Evolutionary conservation across 768 basidiomycete genomes (phyloP).

Genomic region (Boletus bicolor): DNA sequence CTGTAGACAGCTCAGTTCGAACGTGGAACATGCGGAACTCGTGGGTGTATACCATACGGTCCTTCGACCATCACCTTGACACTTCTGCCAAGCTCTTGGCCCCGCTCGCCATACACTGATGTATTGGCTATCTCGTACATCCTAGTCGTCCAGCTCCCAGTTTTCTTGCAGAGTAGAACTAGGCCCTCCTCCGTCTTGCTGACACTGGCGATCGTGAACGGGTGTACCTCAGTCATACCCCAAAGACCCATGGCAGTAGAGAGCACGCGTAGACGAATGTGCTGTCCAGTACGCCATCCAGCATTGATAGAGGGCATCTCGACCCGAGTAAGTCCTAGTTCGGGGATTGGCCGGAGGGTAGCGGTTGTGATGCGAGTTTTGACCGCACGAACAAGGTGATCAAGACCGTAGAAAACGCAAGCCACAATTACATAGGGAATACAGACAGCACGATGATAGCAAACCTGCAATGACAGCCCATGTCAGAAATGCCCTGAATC

Average conservation of each 20-base stretch:
- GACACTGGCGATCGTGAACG: constrained; percentile 78
- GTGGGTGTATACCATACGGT: constrained; percentile 44
- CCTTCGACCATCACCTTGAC: constrained; percentile 51
- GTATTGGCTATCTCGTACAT: constrained; percentile 51
- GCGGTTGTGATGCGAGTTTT: constrained; percentile 68
- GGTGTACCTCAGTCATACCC: constrained; percentile 65
- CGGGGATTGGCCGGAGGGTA: constrained; percentile 56
- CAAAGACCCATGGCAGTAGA: constrained; percentile 52
- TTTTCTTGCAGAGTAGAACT: constrained; percentile 62
- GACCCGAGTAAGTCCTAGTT: constrained; percentile 61
- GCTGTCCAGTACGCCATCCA: constrained; percentile 86
- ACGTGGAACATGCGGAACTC: not conserved
- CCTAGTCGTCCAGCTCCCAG: constrained; percentile 61
- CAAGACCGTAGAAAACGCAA: constrained; percentile 51
- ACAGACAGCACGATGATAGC: constrained; percentile 50
- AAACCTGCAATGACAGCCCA: constrained; percentile 29
- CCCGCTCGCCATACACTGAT: constrained; percentile 31
- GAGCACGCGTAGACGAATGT: constrained; percentile 69
- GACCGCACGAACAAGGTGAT: constrained; percentile 55
- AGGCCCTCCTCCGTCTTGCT: constrained; percentile 55
- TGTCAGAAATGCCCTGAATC: not conserved
- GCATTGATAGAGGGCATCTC: constrained; percentile 58
- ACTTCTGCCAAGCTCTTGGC: constrained; percentile 22
- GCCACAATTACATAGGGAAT: constrained; percentile 54
- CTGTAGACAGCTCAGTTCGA: constrained; percentile 25